Evolutionary conservation across 768 basidiomycete genomes (phyloP), one percentile per base, ranked within the genome.

Genomic region (Pleurotus giganteus): DNA sequence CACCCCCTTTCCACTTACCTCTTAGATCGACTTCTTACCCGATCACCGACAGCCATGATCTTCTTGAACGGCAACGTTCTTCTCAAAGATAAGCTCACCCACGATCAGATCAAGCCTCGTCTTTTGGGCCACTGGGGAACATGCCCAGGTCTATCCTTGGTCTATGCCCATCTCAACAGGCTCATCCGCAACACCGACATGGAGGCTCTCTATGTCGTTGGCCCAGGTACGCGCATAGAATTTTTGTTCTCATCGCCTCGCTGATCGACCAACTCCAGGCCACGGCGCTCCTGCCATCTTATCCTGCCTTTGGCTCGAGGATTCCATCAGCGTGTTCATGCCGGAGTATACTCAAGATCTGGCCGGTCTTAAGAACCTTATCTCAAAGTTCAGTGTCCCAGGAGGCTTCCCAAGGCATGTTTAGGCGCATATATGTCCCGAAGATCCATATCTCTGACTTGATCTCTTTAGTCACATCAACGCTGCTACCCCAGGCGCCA

Each of bases 211-310:
- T 89, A 88, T 56, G 84, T 94, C 47, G 88, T 91, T 4, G 92
- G 93, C 2, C 90, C 89, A 52, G 88, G 85, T 79, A 55, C 26
- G 70, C 65, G 11, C 51, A 44, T 43, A 11, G 19, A 46, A 15
- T 31, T 6, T 4, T 19, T 4, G 15, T 6, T 31, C 13, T 11
- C 27, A 11, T 24, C 28, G 34, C 24, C 21, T 55, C 32, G 13
- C 28, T 6, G 55, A 36, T 31, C 12, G 11, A 39, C 53, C 2
- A 7, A 19, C 39, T 12, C 24, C 15, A 73, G 88, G 88, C 12
- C 91, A 94, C 62, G 92, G 91, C 31, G 93, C 94, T 4, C 94
- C 94, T 19, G n/a, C n/a, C n/a, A n/a, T n/a, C n/a, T n/a, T n/a
- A n/a, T 80, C 92, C 8, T 86, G 84, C 60, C 81, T 94, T 5